phyloP scores from a whole-genome alignment of 306 rosid genomes.

The Quercus ilex region DNA sequence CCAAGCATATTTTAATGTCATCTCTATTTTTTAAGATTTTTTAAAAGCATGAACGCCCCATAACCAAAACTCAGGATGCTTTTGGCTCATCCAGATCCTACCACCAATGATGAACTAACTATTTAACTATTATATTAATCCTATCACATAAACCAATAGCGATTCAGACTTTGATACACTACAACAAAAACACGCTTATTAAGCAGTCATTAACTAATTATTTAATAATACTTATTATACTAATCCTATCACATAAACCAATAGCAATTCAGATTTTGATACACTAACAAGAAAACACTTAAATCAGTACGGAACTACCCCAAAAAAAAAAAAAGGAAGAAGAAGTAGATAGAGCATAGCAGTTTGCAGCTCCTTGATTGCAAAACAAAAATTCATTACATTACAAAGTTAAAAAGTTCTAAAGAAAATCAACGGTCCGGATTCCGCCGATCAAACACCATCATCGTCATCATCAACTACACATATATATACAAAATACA shows the following conservation, averaged over 20 bases:
- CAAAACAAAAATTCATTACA: background rate
- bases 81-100: background rate
- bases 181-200: no score
- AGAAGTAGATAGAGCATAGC: background rate
- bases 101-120: background rate
- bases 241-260: slow-evolving; percentile 5
- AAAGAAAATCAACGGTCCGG: slow-evolving; percentile 24
- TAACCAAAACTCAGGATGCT: background rate
- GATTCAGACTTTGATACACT: slow-evolving; percentile 19
- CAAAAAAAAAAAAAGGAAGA: background rate
- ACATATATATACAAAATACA: background rate
- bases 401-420: background rate
- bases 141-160: background rate
- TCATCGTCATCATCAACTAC: background rate
- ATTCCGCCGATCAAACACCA: slow-evolving; percentile 35
- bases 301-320: no score
- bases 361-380: background rate
- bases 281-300: no score
- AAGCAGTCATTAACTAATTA: background rate
- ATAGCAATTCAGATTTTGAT: slow-evolving; percentile 5
- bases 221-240: background rate
- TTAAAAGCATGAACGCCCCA: background rate
- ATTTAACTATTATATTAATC: background rate
- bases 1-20: no score
- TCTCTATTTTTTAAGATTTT: no score